phyloP scores from a whole-genome alignment of 192 early-diverging fungal species.

The Gamsiella multidivaricata region DNA sequence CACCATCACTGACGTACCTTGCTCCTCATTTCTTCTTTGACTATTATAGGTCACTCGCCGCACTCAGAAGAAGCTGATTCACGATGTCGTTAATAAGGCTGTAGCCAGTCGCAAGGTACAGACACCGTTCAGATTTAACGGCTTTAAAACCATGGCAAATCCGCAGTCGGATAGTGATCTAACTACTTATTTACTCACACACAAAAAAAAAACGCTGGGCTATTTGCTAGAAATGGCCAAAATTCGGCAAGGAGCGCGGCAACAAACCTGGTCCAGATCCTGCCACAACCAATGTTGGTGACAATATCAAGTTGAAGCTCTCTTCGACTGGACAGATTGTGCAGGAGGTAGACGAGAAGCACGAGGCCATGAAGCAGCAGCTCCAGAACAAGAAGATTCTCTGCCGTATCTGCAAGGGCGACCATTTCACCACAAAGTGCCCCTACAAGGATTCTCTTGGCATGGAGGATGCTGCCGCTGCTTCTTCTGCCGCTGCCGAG shows the following conservation, averaged over 20 bases:
- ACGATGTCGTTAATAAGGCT: conserved; percentile 85
- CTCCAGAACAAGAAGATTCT: conserved; percentile 84
- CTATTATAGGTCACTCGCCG: conserved; percentile 75
- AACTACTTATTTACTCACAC: background rate
- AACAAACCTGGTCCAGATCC: conserved; percentile 86
- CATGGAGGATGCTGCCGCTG: conserved; percentile 74
- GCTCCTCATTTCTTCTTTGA: background rate
- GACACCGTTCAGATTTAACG: background rate
- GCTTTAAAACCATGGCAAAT: too few relatives aligned
- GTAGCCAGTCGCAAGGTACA: conserved; percentile 88
- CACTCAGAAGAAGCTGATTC: conserved; percentile 82
- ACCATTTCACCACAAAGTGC: conserved; percentile 97
- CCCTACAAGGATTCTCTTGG: conserved; percentile 96
- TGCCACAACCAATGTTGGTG: conserved; percentile 88
- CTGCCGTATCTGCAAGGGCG: conserved; percentile 97
- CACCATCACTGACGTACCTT: background rate
- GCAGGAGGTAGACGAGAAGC: conserved; percentile 73
- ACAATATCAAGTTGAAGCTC: conserved; percentile 88
- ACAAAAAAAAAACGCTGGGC: background rate
- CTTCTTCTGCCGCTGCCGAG: conserved; percentile 50
- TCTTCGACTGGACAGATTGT: conserved; percentile 73
- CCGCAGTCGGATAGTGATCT: too few relatives aligned
- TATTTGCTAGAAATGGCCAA: conserved; percentile 75
- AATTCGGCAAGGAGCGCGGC: conserved; percentile 91
- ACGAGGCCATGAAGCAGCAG: conserved; percentile 64